Evolutionary conservation across 2,329 filamentous ascomycete genomes (phyloP), one percentile per base, ranked within the genome.

Genomic region (Colletotrichum lupini): DNA sequence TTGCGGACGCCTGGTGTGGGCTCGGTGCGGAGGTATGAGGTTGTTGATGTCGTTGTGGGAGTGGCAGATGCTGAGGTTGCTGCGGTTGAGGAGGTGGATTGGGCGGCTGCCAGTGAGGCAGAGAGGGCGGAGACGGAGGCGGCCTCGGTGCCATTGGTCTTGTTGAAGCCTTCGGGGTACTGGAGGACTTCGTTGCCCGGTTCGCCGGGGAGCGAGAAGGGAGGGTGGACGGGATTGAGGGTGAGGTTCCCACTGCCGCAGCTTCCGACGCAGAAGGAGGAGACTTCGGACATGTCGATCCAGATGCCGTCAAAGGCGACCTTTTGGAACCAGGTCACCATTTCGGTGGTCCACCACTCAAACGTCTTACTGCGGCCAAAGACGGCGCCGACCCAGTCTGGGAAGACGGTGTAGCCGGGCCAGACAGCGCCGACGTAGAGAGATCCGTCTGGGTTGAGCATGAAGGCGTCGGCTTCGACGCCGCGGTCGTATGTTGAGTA

Each of bases 381-480:
- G 1, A 88, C 83, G 1, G 90, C 85, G 2, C 91, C 88, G 5
- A 88, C 81, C 92, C 92, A 95, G 78, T 96, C 94, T 0, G 92
- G 92, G 80, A 91, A 94, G 9, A 90, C 92, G 0, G 92, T 91
- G 71, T 89, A 89, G 26, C 93, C 93, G 16, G 93, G 92, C 93
- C 93, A 95, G 26, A 95, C 93, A 8, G 90, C 88, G 32, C 93
- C 90, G 22, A 88, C 83, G 74, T 89, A 89, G 12, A 87, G 77
- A 1, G 86, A 86, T 5, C 86, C 92, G 75, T 94, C 89, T 1
- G 85, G 83, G 49, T 91, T 87, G 62, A 91, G 83, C 85, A 91
- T 82, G 76, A 86, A 87, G 9, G 82, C 83, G 67, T 84, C 87
- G n/a, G 88, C 82, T 6, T 89, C 86, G 1, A 90, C 81, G 0